Evolutionary conservation across 805 yeast species (phyloP).

Genomic region (Saccharomycopsis sp.): DNA sequence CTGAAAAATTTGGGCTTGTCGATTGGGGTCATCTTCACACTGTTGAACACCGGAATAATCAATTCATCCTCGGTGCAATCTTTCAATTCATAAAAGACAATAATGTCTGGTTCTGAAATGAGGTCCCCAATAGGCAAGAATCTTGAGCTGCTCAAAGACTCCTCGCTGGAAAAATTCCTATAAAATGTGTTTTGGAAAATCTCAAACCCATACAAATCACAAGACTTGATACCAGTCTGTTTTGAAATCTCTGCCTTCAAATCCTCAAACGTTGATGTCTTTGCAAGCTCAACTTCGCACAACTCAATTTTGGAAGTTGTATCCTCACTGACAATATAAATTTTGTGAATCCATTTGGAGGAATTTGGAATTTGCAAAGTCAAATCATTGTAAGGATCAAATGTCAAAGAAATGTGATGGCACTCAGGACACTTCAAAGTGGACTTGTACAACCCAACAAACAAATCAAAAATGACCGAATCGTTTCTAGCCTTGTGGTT

Average conservation of each 20-base stretch:
- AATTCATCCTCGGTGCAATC: slow-evolving; percentile 33
- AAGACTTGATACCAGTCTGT: slow-evolving; percentile 25
- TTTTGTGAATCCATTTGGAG: slow-evolving; percentile 58
- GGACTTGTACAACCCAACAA: slow-evolving; percentile 85
- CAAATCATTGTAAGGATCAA: slow-evolving; percentile 87
- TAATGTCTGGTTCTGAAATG: slow-evolving; percentile 51
- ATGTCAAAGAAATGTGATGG: slow-evolving; percentile 69
- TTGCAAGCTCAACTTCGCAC: slow-evolving; percentile 66
- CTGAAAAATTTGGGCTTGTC: slow-evolving; percentile 49
- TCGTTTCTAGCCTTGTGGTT: slow-evolving; percentile 74
- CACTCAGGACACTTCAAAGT: slow-evolving; percentile 86
- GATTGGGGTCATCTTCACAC: slow-evolving; percentile 26
- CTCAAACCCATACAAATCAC: slow-evolving; percentile 43
- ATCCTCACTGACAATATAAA: slow-evolving; percentile 46
- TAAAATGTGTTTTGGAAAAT: slow-evolving; percentile 61
- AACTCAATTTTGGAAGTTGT: slow-evolving; percentile 38
- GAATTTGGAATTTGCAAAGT: slow-evolving; percentile 82
- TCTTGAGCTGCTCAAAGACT: slow-evolving; percentile 27
- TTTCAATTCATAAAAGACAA: slow-evolving; percentile 52
- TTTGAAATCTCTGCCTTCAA: slow-evolving; percentile 52
- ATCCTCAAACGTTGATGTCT: slow-evolving; percentile 54
- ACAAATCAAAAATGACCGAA: slow-evolving; percentile 74
- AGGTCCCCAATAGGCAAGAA: slow-evolving; percentile 62
- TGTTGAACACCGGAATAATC: slow-evolving; percentile 53
- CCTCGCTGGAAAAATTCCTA: slow-evolving; percentile 53